Conservation (phyloP, 2,329 filamentous ascomycete species). For the Sclerotinia nivalis region DNA sequence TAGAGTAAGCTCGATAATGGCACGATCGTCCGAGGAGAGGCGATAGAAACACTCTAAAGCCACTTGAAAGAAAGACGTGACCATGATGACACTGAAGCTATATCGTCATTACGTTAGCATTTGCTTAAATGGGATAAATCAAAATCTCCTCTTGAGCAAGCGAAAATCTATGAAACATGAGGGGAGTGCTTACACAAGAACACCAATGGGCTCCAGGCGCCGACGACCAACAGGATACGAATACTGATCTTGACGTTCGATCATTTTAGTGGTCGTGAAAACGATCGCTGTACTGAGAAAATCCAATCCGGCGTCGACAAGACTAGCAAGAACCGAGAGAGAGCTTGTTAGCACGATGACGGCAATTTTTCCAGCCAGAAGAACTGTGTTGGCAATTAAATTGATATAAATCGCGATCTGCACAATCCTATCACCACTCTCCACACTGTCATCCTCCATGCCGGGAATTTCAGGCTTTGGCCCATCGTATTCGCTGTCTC, state of each 20-base stretch:
- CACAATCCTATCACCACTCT: slow-evolving; percentile 74
- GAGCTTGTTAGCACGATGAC: slow-evolving; percentile 58
- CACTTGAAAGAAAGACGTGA: slow-evolving; percentile 62
- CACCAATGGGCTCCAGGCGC: slow-evolving; percentile 61
- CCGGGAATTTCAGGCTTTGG: slow-evolving; percentile 64
- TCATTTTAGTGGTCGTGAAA: slow-evolving; percentile 59
- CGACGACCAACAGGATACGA: slow-evolving; percentile 57
- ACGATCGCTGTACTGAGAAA: slow-evolving; percentile 60
- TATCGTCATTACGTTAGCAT: background rate
- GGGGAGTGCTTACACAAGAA: slow-evolving; percentile 49
- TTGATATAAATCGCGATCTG: slow-evolving; percentile 81
- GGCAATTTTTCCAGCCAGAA: slow-evolving; percentile 56
- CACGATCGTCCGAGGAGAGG: slow-evolving; percentile 51
- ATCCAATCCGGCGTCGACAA: slow-evolving; percentile 62
- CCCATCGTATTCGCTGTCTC: slow-evolving; percentile 48
- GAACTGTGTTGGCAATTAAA: slow-evolving; percentile 58
- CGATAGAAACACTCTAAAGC: slow-evolving; percentile 61
- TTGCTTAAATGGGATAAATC: background rate
- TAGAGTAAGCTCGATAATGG: slow-evolving; percentile 51
- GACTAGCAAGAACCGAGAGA: slow-evolving; percentile 60
- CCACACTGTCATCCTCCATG: slow-evolving; percentile 71
- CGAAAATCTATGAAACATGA: background rate
- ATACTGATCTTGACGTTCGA: slow-evolving; percentile 48
- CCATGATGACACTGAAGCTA: slow-evolving; percentile 61
- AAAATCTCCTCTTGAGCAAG: background rate